These are phyloP conservation scores for Larix sibirica DNA, from an alignment of 83 land plant species.

Conservation along the genomic window DNA sequence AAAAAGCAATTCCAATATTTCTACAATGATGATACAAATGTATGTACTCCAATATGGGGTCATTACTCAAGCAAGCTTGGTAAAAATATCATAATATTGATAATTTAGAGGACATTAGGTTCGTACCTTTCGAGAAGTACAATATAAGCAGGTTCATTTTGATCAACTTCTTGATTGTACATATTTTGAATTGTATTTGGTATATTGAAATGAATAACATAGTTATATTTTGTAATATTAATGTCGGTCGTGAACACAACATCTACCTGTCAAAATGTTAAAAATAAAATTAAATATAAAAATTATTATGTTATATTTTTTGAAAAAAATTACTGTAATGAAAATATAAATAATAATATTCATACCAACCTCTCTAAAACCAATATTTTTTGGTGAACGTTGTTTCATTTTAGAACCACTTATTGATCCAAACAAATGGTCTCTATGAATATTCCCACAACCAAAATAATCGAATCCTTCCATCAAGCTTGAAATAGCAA, in stretches of 20 bases:
- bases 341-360: background rate
- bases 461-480: slow-evolving; percentile 40
- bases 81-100: too few species aligned
- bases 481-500: slow-evolving; percentile 57
- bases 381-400: slow-evolving; percentile 45
- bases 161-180: slow-evolving; percentile 78
- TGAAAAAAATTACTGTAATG: background rate
- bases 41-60: too few species aligned
- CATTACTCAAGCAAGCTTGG: too few species aligned
- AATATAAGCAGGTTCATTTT: slow-evolving; percentile 47
- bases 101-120: background rate
- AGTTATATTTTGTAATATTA: slow-evolving; percentile 73
- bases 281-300: too few species aligned
- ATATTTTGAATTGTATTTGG: slow-evolving; percentile 78
- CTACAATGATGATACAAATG: too few species aligned
- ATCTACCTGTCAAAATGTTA: slow-evolving; percentile 55
- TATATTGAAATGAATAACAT: slow-evolving; percentile 83
- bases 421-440: slow-evolving; percentile 63
- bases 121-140: slow-evolving; percentile 77
- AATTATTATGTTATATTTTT: background rate
- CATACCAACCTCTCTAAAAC: slow-evolving; percentile 52
- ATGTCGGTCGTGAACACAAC: slow-evolving; percentile 80
- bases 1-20: too few species aligned
- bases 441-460: slow-evolving; percentile 32
- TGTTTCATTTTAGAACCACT: slow-evolving; percentile 50